phyloP scores from a whole-genome alignment of 2,329 filamentous ascomycete species.

The Biscogniauxia sp. region DNA sequence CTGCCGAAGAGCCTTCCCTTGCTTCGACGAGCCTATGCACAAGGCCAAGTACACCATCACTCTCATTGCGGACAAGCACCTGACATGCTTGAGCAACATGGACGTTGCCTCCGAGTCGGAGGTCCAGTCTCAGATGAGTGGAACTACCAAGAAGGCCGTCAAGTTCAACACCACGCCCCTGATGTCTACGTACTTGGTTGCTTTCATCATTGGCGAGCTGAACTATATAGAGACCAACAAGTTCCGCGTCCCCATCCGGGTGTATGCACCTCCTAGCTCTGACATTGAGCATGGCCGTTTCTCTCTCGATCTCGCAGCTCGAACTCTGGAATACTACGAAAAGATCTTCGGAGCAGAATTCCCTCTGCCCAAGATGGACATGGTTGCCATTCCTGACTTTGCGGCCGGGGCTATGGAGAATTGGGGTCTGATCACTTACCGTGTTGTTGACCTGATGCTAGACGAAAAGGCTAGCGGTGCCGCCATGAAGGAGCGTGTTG shows the following conservation, averaged over 20 bases:
- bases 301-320: slow-evolving; percentile 84
- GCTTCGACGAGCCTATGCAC: slow-evolving; percentile 92
- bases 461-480: slow-evolving; percentile 91
- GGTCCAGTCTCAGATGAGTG: slow-evolving; percentile 60
- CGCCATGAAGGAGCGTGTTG: slow-evolving; percentile 85
- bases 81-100: slow-evolving; percentile 97
- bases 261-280: slow-evolving; percentile 89
- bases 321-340: slow-evolving; percentile 91
- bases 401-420: slow-evolving; percentile 97
- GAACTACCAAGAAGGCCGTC: slow-evolving; percentile 74
- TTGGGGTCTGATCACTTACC: slow-evolving; percentile 94
- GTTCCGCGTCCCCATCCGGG: slow-evolving; percentile 87
- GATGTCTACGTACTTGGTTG: slow-evolving; percentile 95
- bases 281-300: slow-evolving; percentile 90
- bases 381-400: slow-evolving; percentile 95
- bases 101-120: slow-evolving; percentile 80
- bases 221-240: slow-evolving; percentile 90
- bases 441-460: slow-evolving; percentile 84
- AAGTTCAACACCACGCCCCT: slow-evolving; percentile 88
- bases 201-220: slow-evolving; percentile 91
- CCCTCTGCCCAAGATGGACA: slow-evolving; percentile 91
- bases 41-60: slow-evolving; percentile 93
- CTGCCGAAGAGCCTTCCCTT: slow-evolving; percentile 87
- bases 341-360: slow-evolving; percentile 88
- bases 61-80: slow-evolving; percentile 81